Evolutionary conservation across 805 yeast species (phyloP).

Genomic region (Kodamaea hsintzibuensis): DNA sequence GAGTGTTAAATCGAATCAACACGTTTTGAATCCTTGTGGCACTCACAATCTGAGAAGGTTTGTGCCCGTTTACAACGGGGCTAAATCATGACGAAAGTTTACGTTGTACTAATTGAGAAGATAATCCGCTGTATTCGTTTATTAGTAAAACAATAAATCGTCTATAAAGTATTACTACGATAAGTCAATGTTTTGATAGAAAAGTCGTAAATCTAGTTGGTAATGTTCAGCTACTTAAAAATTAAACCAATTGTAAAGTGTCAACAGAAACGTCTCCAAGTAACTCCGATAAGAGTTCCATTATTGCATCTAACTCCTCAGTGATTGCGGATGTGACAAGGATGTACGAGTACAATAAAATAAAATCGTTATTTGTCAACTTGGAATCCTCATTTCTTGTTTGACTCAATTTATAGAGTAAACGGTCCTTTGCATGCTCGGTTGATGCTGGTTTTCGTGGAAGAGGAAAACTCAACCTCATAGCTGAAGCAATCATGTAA

Average conservation of each 20-base stretch:
- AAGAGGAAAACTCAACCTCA: slow-evolving; percentile 72
- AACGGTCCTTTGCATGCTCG: slow-evolving; percentile 68
- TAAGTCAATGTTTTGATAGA: no score
- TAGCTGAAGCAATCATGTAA: slow-evolving; percentile 76
- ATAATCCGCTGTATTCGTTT: no score
- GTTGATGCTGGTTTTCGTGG: slow-evolving; percentile 79
- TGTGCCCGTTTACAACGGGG: no score
- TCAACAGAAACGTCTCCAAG: slow-evolving; percentile 70
- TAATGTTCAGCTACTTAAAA: neutral
- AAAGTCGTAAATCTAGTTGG: no score
- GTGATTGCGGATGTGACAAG: slow-evolving; percentile 69
- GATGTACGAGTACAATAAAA: slow-evolving; percentile 71
- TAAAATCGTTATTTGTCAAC: slow-evolving; percentile 69
- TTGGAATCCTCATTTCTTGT: slow-evolving; percentile 34
- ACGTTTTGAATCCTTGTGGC: no score
- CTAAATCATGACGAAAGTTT: no score
- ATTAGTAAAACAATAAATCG: no score
- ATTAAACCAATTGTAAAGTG: slow-evolving; percentile 46
- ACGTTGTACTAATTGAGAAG: no score
- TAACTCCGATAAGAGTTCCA: slow-evolving; percentile 53
- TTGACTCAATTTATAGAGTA: slow-evolving; percentile 64
- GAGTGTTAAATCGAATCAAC: no score
- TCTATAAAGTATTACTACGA: no score
- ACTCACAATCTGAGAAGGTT: no score
- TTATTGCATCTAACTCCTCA: slow-evolving; percentile 61